Evolutionary conservation across 352 stramenopile genomes (phyloP).

Genomic region (Synura sp.): DNA sequence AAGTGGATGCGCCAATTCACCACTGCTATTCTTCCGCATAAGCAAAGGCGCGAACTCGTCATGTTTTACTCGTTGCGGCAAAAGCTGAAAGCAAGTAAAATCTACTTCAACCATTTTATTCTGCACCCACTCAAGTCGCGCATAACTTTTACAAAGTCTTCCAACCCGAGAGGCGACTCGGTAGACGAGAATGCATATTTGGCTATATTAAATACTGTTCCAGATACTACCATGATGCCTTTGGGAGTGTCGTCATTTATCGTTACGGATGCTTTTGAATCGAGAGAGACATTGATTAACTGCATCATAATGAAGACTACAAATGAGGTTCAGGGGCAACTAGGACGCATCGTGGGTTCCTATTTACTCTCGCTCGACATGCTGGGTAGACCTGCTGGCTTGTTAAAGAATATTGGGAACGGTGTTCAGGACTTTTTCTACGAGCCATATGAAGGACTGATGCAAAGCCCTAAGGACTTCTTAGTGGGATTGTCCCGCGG

Average conservation of each 20-base stretch:
- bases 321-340: constrained; percentile 38
- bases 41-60: background rate
- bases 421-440: constrained; percentile 89
- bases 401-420: constrained; percentile 74
- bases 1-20: background rate
- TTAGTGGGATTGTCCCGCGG: constrained; percentile 40
- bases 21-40: background rate
- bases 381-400: constrained; percentile 75
- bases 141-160: constrained; percentile 29
- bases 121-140: constrained; percentile 34
- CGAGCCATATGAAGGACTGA: constrained; percentile 53
- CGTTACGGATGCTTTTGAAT: constrained; percentile 75
- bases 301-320: constrained; percentile 43
- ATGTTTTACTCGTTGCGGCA: background rate
- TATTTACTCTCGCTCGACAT: constrained; percentile 73
- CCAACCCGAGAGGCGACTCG: too few species aligned
- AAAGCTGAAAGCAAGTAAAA: background rate
- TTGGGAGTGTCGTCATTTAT: too few species aligned
- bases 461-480: constrained; percentile 45
- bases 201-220: background rate
- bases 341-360: constrained; percentile 52
- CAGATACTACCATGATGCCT: too few species aligned
- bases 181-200: too few species aligned
- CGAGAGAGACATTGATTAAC: constrained; percentile 56
- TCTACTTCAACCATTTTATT: constrained; percentile 27